Base-by-base conservation (phyloP, 2,329 filamentous ascomycete species). In the Botryotinia convoluta region DNA sequence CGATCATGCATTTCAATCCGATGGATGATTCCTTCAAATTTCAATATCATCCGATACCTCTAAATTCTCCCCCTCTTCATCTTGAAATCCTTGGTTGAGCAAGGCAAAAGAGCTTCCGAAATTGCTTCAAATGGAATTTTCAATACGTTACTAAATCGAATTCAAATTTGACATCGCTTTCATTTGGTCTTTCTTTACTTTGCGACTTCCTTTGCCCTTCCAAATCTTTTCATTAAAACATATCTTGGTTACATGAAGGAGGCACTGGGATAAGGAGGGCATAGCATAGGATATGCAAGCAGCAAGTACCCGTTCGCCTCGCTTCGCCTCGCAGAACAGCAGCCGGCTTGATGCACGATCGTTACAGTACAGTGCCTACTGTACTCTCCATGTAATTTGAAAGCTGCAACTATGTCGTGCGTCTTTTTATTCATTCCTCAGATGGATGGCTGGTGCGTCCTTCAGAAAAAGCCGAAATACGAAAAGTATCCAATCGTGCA, bases 311-410 rank as follows among this genome's bases (percentile, higher is more conserved):
- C 65, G 65, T 68, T 68, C 65, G 65, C 65, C 65, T 68, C 48
- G 63, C 63, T 44, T 67, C 63, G 64, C 64, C 62, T 65, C 62
- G 44, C 62, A 65, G 62, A 68, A 54, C 35, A 68, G 48, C 26
- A 68, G 64, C 65, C 65, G 65, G 65, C 65, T 69, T 69, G 65
- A 69, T 69, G 65, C 65, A 69, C 65, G 65, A 69, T 69, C 65
- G 65, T 69, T 69, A 69, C 65, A 69, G 65, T 32, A 69, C 48
- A 69, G 65, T 69, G 29, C 48, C 65, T 69, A 42, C 65, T 69
- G 65, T 69, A 57, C 65, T 69, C 65, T 69, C 48, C 65, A 42
- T 68, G 65, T 69, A 69, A 57, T 69, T 32, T 69, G 48, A 69
- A 57, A 57, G 9, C 65, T 69, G 65, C 65, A 69, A 69, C 65